A percentile compares a stretch with the other conserved stretches of the same genome.
phyloP scores from a whole-genome alignment of 352 stramenopile genomes.

The Pythium rishiriense region DNA sequence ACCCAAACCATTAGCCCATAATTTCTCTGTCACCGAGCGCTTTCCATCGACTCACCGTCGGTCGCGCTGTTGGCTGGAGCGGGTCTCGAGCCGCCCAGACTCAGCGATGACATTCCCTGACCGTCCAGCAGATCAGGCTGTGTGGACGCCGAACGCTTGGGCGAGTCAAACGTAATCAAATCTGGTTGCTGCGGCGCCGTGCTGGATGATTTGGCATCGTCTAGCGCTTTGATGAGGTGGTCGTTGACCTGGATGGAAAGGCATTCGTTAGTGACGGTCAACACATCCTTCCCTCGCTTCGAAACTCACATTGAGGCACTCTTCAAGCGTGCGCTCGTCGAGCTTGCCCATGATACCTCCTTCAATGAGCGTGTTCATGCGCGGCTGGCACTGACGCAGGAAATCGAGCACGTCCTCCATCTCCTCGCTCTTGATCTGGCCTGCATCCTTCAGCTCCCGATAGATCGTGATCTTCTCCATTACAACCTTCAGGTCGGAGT shows the following conservation, averaged over 20 bases:
- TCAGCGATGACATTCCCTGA: constrained; percentile 23
- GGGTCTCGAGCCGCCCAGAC: constrained; percentile 15
- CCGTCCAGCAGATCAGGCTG: constrained; percentile 20
- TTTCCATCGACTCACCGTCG: constrained; percentile 43
- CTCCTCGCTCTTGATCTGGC: constrained; percentile 34
- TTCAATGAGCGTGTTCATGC: constrained; percentile 89
- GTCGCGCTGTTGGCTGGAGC: constrained; percentile 41
- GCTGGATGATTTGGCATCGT: constrained; percentile 39
- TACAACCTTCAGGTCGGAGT: constrained; percentile 64
- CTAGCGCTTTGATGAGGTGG: constrained; percentile 74
- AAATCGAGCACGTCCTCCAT: constrained; percentile 81
- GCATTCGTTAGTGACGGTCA: neutral
- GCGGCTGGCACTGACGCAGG: constrained; percentile 77
- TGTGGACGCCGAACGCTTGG: constrained; percentile 27
- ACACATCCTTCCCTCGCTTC: neutral
- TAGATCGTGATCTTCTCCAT: constrained; percentile 67
- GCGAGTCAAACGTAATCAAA: constrained; percentile 69
- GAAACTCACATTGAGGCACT: constrained; percentile 72
- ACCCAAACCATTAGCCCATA: neutral
- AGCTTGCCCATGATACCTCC: constrained; percentile 84
- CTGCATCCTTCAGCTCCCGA: constrained; percentile 38
- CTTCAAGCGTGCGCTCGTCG: constrained; percentile 74
- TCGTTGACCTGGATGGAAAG: constrained; percentile 63
- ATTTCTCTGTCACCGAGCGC: no score
- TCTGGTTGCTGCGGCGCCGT: constrained; percentile 21